phyloP scores from a whole-genome alignment of 2,329 filamentous ascomycete species.

The Paramyrothecium sp. region DNA sequence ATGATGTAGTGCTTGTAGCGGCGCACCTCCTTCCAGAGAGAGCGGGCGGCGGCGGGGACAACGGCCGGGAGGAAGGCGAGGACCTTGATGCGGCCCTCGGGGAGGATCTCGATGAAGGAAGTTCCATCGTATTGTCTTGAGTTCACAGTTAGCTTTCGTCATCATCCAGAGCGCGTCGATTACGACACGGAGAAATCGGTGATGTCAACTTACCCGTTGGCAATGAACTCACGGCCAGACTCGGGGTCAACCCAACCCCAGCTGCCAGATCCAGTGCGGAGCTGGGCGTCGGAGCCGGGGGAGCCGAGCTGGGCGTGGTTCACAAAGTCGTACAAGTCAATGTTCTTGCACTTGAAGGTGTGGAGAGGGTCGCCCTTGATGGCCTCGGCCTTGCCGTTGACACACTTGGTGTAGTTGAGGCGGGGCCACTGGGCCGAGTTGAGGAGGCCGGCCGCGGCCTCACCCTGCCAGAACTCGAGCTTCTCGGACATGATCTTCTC shows the following conservation, averaged over 20 bases:
- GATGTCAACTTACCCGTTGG: constrained; percentile 11
- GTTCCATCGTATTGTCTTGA: constrained; percentile 43
- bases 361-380: constrained; percentile 43
- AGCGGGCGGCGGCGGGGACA: constrained; percentile 16
- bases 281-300: constrained; percentile 23
- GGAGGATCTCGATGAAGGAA: constrained; percentile 44
- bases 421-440: constrained; percentile 1
- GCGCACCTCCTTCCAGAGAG: constrained; percentile 41
- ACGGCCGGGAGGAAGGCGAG: constrained; percentile 1
- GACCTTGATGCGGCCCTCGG: constrained; percentile 2
- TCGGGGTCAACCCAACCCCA: constrained; percentile 44
- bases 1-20: constrained; percentile 34
- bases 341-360: constrained; percentile 47
- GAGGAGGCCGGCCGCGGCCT: not conserved
- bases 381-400: constrained; percentile 40
- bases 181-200: too few relatives aligned
- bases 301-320: constrained; percentile 50
- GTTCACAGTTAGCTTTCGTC: too few relatives aligned
- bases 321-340: constrained; percentile 52
- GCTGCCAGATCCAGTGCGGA: constrained; percentile 32
- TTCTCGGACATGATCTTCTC: constrained; percentile 3
- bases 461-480: constrained; percentile 1
- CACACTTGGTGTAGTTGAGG: constrained; percentile 24
- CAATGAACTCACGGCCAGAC: constrained; percentile 45
- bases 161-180: too few relatives aligned